These are phyloP conservation scores for Neurospora sp. DNA, from an alignment of 495 filamentous ascomycete species.

Conservation along the genomic window DNA sequence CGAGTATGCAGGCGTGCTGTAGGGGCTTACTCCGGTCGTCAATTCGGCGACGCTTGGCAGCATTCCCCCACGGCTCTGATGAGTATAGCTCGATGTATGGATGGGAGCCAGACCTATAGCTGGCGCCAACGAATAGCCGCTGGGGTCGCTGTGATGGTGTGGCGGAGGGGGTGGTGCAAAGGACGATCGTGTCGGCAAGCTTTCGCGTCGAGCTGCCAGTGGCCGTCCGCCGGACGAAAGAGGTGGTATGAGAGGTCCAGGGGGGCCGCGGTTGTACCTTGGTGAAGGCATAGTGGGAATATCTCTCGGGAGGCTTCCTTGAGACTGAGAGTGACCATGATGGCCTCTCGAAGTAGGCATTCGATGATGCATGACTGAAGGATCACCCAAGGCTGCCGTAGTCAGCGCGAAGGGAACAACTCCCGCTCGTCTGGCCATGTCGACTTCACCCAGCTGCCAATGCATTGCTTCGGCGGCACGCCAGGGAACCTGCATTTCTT, in stretches of 20 bases:
- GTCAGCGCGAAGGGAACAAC: conserved; percentile 69
- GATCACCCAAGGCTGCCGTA: conserved; percentile 46
- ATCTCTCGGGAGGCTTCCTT: conserved; percentile 34
- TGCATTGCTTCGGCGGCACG: conserved; percentile 95
- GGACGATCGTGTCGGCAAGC: conserved; percentile 28
- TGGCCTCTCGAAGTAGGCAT: conserved; percentile 25
- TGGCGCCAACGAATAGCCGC: conserved; percentile 12
- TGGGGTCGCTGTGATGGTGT: conserved; percentile 5
- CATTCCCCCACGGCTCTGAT: conserved; percentile 20
- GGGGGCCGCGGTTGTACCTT: conserved; percentile 25
- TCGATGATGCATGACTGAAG: conserved; percentile 30
- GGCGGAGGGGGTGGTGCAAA: conserved; percentile 13
- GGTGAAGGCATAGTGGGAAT: conserved; percentile 21
- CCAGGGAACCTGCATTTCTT: conserved; percentile 96
- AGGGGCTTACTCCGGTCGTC: conserved; percentile 44
- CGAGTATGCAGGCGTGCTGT: conserved; percentile 44
- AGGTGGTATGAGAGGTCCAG: conserved; percentile 12
- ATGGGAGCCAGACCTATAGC: conserved; percentile 37
- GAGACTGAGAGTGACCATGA: conserved; percentile 36
- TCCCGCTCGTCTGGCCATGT: conserved; percentile 86
- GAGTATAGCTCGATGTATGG: conserved; percentile 17
- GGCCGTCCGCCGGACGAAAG: conserved; percentile 13
- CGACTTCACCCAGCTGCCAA: conserved; percentile 87
- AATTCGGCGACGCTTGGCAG: conserved; percentile 45
- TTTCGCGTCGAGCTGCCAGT: conserved; percentile 35